These are phyloP conservation scores for Catunica adiposa DNA, from an alignment of 2,329 filamentous ascomycete species.

Conservation along the genomic window DNA sequence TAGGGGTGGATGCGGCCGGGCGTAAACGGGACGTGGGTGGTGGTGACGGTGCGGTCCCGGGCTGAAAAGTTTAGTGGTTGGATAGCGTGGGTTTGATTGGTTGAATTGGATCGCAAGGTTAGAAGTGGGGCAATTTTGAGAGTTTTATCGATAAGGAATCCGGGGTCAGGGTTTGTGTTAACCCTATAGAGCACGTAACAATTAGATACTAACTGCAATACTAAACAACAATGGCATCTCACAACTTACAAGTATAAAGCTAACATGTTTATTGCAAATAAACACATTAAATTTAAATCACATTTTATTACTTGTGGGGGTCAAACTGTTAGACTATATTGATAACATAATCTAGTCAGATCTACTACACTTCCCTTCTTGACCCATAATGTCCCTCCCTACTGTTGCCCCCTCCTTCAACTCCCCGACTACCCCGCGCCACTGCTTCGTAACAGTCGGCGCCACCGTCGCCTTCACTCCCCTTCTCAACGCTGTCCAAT, in stretches of 20 bases:
- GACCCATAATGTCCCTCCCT: constrained; percentile 11
- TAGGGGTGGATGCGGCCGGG: no score
- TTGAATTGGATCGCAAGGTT: not conserved
- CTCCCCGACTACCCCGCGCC: constrained; percentile 12
- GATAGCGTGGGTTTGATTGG: constrained; percentile 5
- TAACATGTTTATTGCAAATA: no score
- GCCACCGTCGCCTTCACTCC: constrained; percentile 71
- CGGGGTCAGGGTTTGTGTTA: not conserved
- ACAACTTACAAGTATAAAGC: no score
- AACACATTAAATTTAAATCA: no score
- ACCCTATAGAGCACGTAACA: no score
- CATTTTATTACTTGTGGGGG: no score
- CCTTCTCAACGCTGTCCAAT: constrained; percentile 51
- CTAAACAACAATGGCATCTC: no score
- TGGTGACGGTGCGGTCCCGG: not conserved
- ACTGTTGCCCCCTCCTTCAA: constrained; percentile 13
- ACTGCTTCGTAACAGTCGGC: constrained; percentile 78
- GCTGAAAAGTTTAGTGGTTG: constrained; percentile 9
- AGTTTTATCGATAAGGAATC: constrained; percentile 7
- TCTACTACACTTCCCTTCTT: not conserved
- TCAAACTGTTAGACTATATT: not conserved
- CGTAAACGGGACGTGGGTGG: not conserved
- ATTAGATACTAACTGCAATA: no score
- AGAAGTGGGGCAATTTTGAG: not conserved
- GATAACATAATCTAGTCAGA: not conserved